These are phyloP conservation scores for Byssothecium circinans DNA, from an alignment of 2,329 filamentous ascomycete genomes.

Conservation along the genomic window DNA sequence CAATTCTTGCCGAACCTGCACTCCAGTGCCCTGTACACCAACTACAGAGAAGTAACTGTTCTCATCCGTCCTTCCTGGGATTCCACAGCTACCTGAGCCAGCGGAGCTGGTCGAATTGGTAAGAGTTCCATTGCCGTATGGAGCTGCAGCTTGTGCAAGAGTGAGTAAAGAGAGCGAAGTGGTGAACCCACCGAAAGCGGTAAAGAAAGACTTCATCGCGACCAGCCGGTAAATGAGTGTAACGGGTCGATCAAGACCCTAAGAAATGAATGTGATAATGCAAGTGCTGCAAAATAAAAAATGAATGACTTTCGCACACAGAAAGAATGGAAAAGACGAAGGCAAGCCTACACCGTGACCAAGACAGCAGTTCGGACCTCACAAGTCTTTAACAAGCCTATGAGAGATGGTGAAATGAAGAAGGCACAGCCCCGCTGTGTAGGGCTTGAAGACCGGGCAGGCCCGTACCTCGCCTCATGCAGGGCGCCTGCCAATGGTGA, in stretches of 20 bases:
- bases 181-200: slow-evolving; percentile 19
- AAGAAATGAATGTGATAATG: slow-evolving; percentile 20
- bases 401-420: slow-evolving; percentile 14
- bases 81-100: slow-evolving; percentile 18
- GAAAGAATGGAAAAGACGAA: slow-evolving; percentile 25
- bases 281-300: slow-evolving; percentile 16
- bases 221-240: slow-evolving; percentile 30
- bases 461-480: slow-evolving; percentile 24
- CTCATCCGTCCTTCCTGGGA: slow-evolving; percentile 19
- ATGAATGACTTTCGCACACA: slow-evolving; percentile 25
- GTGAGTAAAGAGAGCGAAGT: slow-evolving; percentile 22
- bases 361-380: not conserved
- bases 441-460: slow-evolving; percentile 14
- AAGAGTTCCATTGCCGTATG: slow-evolving; percentile 15
- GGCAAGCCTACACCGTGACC: slow-evolving; percentile 11
- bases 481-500: not conserved
- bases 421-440: slow-evolving; percentile 18
- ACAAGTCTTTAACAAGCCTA: slow-evolving; percentile 10
- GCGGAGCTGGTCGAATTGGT: not conserved
- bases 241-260: slow-evolving; percentile 26
- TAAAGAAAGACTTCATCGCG: slow-evolving; percentile 33
- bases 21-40: slow-evolving; percentile 34
- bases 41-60: slow-evolving; percentile 35
- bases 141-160: slow-evolving; percentile 18
- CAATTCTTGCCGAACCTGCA: slow-evolving; percentile 30